Percentiles rank a stretch among this genome's conserved stretches.
These are phyloP conservation scores for Metschnikowia proteae DNA, from an alignment of 805 yeast species.

Conservation along the genomic window DNA sequence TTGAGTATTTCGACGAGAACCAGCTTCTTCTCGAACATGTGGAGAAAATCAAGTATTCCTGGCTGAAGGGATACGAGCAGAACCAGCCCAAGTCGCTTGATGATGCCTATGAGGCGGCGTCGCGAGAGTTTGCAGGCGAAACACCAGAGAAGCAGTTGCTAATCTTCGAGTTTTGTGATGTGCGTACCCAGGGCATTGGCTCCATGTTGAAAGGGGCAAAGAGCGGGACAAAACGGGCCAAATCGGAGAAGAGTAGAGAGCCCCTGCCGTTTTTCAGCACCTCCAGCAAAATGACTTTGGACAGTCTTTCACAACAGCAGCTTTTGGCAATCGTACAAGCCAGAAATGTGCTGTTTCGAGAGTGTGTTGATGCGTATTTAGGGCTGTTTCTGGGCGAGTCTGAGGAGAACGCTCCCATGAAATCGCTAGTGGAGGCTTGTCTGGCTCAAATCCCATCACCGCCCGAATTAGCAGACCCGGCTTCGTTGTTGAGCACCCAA, in stretches of 20 bases:
- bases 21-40: conserved; percentile 47
- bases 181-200: conserved; percentile 48
- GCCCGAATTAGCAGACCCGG: conserved; percentile 55
- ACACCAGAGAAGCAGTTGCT: conserved; percentile 51
- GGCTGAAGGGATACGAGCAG: conserved; percentile 35
- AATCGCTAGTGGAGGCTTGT: conserved; percentile 35
- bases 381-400: conserved; percentile 16
- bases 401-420: conserved; percentile 38
- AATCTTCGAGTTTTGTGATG: conserved; percentile 76
- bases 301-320: conserved; percentile 51
- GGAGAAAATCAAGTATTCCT: conserved; percentile 39
- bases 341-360: conserved; percentile 50
- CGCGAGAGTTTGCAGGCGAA: conserved; percentile 46
- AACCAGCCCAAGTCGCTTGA: conserved; percentile 30
- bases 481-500: conserved; percentile 35
- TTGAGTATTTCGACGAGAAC: conserved; percentile 74
- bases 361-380: conserved; percentile 17
- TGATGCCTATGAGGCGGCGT: conserved; percentile 56
- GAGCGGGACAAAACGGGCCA: conserved; percentile 7
- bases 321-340: conserved; percentile 58
- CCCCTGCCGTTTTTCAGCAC: conserved; percentile 23
- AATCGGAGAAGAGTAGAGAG: neutral
- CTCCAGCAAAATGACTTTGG: conserved; percentile 44
- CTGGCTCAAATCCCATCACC: conserved; percentile 43
- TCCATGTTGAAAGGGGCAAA: conserved; percentile 20